Percentiles rank a stretch among this genome's conserved stretches.
phyloP scores from a whole-genome alignment of 2,329 filamentous ascomycete genomes.

The Ceratocystis colombiana region DNA sequence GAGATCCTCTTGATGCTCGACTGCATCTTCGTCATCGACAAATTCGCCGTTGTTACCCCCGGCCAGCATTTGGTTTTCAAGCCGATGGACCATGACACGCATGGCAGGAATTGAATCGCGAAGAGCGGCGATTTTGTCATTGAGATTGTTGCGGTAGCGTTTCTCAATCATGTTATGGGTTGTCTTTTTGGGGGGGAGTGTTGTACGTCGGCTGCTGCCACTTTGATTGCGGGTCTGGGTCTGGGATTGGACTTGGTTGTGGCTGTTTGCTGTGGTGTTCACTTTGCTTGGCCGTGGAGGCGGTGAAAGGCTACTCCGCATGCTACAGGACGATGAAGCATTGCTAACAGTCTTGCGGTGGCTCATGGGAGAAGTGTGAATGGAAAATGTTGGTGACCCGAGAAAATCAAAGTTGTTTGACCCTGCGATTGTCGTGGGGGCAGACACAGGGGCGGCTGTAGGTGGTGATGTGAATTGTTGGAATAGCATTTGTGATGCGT shows the following conservation, averaged over 20 bases:
- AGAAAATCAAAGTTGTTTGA: conserved; percentile 20
- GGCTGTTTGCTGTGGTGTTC: conserved; percentile 2
- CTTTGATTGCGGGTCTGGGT: not conserved
- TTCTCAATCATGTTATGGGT: conserved; percentile 83
- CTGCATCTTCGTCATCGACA: conserved; percentile 25
- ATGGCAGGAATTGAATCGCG: conserved; percentile 55
- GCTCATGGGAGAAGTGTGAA: not conserved
- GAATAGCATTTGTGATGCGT: conserved; percentile 19
- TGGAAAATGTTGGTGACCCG: conserved; percentile 21
- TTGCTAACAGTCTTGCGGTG: conserved; percentile 22
- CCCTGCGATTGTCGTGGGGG: not conserved
- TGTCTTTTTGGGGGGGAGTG: conserved; percentile 52
- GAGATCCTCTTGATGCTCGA: conserved; percentile 28
- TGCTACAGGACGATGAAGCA: conserved; percentile 8
- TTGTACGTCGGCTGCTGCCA: conserved; percentile 20
- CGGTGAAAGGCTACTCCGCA: conserved; percentile 20
- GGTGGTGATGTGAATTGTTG: conserved; percentile 12
- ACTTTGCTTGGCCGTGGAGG: conserved; percentile 7
- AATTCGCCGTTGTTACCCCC: conserved; percentile 25
- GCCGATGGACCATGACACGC: conserved; percentile 31
- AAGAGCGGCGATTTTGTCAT: conserved; percentile 70
- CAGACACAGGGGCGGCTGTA: conserved; percentile 5
- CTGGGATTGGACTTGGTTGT: not conserved
- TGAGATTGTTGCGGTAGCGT: conserved; percentile 71
- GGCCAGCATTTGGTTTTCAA: conserved; percentile 22